These are phyloP conservation scores for Acanthamoeba lenticulata DNA, from an alignment of 208 protist species.

Conservation along the genomic window DNA sequence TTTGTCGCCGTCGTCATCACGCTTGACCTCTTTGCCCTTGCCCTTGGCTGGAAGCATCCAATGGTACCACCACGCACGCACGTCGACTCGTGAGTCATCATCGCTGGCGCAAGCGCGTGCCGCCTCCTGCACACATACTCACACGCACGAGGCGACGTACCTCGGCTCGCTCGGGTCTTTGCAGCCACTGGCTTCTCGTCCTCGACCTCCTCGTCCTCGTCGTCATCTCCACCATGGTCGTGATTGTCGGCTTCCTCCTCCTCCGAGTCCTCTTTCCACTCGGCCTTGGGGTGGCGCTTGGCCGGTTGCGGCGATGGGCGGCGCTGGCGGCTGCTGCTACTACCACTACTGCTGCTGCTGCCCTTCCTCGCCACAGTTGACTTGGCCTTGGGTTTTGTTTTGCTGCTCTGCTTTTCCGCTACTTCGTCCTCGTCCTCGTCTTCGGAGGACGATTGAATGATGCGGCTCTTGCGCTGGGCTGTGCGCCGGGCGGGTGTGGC, in stretches of 20 bases:
- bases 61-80: no score
- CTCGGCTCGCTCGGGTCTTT: background rate
- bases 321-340: no score
- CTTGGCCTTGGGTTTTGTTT: background rate
- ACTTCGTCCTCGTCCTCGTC: background rate
- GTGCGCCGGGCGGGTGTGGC: background rate
- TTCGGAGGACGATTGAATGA: conserved; percentile 34
- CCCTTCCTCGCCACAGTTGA: background rate
- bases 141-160: no score
- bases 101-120: background rate
- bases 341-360: background rate
- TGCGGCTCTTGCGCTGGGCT: background rate
- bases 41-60: background rate
- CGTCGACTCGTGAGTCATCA: no score
- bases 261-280: background rate
- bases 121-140: background rate
- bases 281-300: background rate
- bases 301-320: background rate
- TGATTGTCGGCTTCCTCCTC: background rate
- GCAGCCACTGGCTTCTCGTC: background rate
- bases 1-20: background rate
- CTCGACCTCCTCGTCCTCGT: background rate
- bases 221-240: background rate
- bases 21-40: background rate
- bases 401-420: background rate